phyloP scores from a whole-genome alignment of 257 asterid genomes.

The Nemophila menziesii region DNA sequence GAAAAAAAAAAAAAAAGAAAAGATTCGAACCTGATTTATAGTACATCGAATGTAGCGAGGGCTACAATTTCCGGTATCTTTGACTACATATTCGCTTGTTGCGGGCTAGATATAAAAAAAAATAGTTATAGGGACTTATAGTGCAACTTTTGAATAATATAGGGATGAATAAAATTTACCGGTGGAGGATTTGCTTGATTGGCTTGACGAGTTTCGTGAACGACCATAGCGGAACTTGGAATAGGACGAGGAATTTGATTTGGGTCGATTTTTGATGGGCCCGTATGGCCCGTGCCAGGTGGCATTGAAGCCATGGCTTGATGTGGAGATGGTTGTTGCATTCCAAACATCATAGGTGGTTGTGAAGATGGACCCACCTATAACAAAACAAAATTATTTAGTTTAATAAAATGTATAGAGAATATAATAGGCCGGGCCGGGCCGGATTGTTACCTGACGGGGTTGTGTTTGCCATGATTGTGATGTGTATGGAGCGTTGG shows the following conservation, averaged over 20 bases:
- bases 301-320: conserved; percentile 54
- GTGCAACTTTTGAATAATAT: neutral
- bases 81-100: conserved; percentile 83
- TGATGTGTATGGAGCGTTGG: conserved; percentile 60
- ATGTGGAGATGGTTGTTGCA: conserved; percentile 66
- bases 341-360: conserved; percentile 65
- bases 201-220: conserved; percentile 90
- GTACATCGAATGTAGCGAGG: conserved; percentile 98
- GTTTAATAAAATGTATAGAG: too few relatives aligned
- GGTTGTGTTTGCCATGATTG: conserved; percentile 73
- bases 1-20: conserved; percentile 1
- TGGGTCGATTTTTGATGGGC: conserved; percentile 88
- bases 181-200: conserved; percentile 99
- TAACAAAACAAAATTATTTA: neutral
- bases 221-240: conserved; percentile 48
- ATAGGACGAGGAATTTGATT: conserved; percentile 92
- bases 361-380: conserved; percentile 69
- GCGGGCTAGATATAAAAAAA: conserved; percentile 77
- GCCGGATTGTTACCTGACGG: conserved; percentile 53
- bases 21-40: conserved; percentile 62
- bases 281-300: conserved; percentile 49
- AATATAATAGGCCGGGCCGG: too few relatives aligned
- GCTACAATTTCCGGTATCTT: conserved; percentile 95
- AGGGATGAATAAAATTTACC: conserved; percentile 22
- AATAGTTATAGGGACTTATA: conserved; percentile 13